Evolutionary conservation across 345 rosid genomes (phyloP), one percentile per base, ranked within the genome.

Genomic region (Odontarrhena argentea): DNA sequence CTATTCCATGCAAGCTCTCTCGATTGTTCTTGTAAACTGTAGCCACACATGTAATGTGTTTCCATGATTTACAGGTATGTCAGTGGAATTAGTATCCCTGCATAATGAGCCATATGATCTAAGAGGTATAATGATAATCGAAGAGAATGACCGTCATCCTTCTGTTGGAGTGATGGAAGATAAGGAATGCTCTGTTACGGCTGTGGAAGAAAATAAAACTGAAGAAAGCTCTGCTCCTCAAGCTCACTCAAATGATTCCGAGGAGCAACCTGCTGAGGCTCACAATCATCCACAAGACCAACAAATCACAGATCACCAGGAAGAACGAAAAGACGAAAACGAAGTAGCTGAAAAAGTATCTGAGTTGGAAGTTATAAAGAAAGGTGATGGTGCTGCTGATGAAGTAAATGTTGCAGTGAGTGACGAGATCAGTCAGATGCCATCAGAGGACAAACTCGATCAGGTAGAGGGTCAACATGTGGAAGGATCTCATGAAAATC

Each of bases 71-170:
- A 71, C 85, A 95, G 99, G 97, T 74, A 69, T 89, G 83, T 85
- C 87, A 3, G 69, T 70, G 36, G 88, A 89, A 60, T 76, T 91
- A 77, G 72, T 69, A 45, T 68, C 75, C 60, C 67, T 91, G 77
- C 87, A 76, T 48, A 71, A 74, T 73, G 87, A 80, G 80, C 71
- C 78, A 49, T 78, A 80, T 82, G 96, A 95, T 78, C 70, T 84
- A 47, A 85, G 88, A 59, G 69, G 80, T 73, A 79, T 86, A 66
- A 76, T 26, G 70, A 59, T 87, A 74, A 77, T 65, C 24, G 84
- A 83, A 80, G 71, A 45, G 63, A 79, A 68, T 70, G 80, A 78
- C 56, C 64, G 46, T 54, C 65, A 57, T 75, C 47, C 70, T 70
- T 80, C 83, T 67, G 56, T 74, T 52, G 83, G 78, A 72, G 75